Base-by-base conservation (phyloP, 176 grass and related monocot species). In the Hordeum vulgare region DNA sequence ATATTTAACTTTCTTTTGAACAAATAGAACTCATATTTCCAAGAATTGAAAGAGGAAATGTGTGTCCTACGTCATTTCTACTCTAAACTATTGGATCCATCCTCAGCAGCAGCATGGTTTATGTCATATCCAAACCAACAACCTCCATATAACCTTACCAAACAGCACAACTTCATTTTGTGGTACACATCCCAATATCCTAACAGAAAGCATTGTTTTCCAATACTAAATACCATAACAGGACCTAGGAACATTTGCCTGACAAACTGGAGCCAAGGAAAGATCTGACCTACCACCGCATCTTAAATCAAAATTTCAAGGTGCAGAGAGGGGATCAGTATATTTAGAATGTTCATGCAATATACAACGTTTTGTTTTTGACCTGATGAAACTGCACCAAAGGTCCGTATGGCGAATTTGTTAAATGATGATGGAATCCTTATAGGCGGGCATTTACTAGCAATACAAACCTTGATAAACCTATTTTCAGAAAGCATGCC, bases 131-230 rank as follows among this genome's bases (percentile, higher is more conserved):
- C 59, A 84, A 34, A 21, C 28, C n/a, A 62, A 78, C 51, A 62
- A 17, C 57, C 20, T 65, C 66, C 58, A 84, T 27, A 26, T 75
- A 51, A 11, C 18, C 62, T 79, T 47, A 85, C 87, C 77, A 27
- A 79, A 49, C 58, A 84, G 26, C 9, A 80, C 18, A 74, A 75
- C 67, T 80, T 80, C 76, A 27, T 80, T 67, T 45, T 67, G 44
- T 84, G 47, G 60, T 54, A 84, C 76, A 80, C 81, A 84, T 84
- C 57, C 20, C 42, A 88, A 79, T 81, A 84, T 31, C 45, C 67
- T 31, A 88, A 84, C 49, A 79, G 45, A 84, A 83, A 80, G 81
- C 44, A 88, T 33, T 58, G 79, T 23, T 59, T 78, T 44, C 42
- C 59, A 88, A 47, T 66, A 66, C 75, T 67, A 88, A 66, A 81